Base-by-base conservation (phyloP, 208 protist species). In the Strigomonas galati region DNA sequence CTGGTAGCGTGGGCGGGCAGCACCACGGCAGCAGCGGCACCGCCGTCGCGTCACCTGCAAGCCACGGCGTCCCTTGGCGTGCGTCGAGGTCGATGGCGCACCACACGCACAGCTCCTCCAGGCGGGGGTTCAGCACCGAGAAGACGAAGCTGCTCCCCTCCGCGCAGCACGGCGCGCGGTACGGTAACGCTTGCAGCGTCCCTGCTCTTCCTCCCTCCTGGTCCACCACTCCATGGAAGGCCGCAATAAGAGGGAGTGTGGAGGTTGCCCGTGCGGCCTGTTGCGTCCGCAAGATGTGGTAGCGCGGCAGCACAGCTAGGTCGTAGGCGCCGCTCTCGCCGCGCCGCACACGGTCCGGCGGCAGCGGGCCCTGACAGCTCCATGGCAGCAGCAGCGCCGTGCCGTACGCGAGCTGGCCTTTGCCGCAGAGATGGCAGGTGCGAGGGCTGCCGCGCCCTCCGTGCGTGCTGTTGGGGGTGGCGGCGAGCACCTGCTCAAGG, bases 1-100 rank as follows among this genome's bases (percentile, higher is more conserved):
- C 78, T 2, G 83, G 89, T 54, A 94, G 72, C 12, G 85, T 82
- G 5, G 89, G 85, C 35, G 89, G 89, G 54, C 85, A 92, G 21
- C 55, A 28, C 72, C 82, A 84, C 52, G 30, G 43, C 32, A 82
- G 68, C 62, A 95, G 76, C 26, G 89, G 89, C 23, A 82, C 79
- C 4, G 72, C 55, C 12, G 65, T 71, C 10, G 61, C 40, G 17
- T 46, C 28, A 9, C 30, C 56, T 4, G 44, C 44, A 31, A 48
- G 28, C 32, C 30, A 46, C 28, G 56, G 71, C 3, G 74, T 40
- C 12, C 63, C 57, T 23, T 91, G 63, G 15, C 71, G 69, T 37
- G 71, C 28, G 32, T 71, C 62, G 3, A 65, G 30, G 63, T 82
- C 80, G 0, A 95, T 78, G 49, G 78, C 79, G 64, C 83, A 91